Evolutionary conservation across 148 eudicot species (phyloP).

Genomic region (Polygonum maritimum): DNA sequence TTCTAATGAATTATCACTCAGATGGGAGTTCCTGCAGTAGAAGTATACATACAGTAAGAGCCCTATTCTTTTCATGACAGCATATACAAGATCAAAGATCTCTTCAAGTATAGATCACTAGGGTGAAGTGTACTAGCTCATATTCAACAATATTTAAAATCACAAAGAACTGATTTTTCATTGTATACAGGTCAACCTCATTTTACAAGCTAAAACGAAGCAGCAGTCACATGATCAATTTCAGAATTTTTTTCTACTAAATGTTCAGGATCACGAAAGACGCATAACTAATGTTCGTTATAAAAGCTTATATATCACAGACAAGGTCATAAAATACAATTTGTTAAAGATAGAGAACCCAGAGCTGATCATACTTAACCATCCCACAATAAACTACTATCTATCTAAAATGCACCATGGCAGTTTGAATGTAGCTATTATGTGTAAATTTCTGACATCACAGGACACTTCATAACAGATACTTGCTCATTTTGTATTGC

Average conservation of each 20-base stretch:
- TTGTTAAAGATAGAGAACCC: neutral
- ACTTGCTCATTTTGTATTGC: neutral
- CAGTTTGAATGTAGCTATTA: neutral
- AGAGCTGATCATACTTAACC: neutral
- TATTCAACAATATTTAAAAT: neutral
- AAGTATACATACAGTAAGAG: neutral
- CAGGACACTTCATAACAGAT: neutral
- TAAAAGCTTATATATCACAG: neutral
- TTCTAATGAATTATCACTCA: conserved; percentile 15
- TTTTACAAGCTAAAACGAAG: neutral
- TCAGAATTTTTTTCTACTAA: neutral
- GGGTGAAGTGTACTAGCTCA: neutral
- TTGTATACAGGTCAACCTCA: neutral
- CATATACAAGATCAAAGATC: neutral
- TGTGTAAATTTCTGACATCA: neutral
- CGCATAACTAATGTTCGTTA: neutral
- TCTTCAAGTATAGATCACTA: neutral
- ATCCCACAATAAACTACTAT: neutral
- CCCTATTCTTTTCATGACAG: neutral
- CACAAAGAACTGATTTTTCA: neutral
- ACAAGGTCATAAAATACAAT: neutral
- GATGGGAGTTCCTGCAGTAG: conserved; percentile 34
- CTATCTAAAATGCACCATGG: neutral
- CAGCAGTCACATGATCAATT: neutral
- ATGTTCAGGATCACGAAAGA: neutral